These are phyloP conservation scores for Neofusicoccum sp. DNA, from an alignment of 2,329 filamentous ascomycete species.

Conservation along the genomic window DNA sequence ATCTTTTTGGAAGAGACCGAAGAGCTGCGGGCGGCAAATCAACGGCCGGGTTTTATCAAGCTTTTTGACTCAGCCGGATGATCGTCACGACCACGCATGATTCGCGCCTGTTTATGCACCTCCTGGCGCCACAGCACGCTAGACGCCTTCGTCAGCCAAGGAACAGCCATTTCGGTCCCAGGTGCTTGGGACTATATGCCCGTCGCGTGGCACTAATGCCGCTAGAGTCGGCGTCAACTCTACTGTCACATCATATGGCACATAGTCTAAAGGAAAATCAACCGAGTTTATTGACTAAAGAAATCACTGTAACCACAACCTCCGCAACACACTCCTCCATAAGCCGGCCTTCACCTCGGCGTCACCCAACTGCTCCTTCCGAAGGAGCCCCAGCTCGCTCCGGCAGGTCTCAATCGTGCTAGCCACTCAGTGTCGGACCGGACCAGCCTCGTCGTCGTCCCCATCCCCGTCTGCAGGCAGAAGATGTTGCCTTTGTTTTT, in stretches of 20 bases:
- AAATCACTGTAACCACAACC: not conserved
- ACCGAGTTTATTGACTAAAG: conserved; percentile 5
- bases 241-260: not conserved
- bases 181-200: not conserved
- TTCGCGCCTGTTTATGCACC: not conserved
- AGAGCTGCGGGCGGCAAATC: conserved; percentile 8
- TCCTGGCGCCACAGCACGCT: not conserved
- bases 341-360: not conserved
- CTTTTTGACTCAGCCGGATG: conserved; percentile 6
- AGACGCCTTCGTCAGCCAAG: not conserved
- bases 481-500: not conserved
- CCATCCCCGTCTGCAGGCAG: not conserved
- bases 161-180: not conserved
- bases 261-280: not conserved
- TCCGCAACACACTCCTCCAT: not conserved
- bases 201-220: not conserved
- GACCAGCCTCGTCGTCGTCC: not conserved
- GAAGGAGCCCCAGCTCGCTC: not conserved
- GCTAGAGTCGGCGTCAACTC: too few relatives aligned
- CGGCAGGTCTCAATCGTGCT: not conserved
- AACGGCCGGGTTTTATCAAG: conserved; percentile 10
- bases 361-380: not conserved
- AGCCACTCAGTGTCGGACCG: not conserved
- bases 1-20: conserved; percentile 5
- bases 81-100: not conserved